phyloP scores from a whole-genome alignment of 2,329 filamentous ascomycete genomes.

The Colletotrichum orbiculare region DNA sequence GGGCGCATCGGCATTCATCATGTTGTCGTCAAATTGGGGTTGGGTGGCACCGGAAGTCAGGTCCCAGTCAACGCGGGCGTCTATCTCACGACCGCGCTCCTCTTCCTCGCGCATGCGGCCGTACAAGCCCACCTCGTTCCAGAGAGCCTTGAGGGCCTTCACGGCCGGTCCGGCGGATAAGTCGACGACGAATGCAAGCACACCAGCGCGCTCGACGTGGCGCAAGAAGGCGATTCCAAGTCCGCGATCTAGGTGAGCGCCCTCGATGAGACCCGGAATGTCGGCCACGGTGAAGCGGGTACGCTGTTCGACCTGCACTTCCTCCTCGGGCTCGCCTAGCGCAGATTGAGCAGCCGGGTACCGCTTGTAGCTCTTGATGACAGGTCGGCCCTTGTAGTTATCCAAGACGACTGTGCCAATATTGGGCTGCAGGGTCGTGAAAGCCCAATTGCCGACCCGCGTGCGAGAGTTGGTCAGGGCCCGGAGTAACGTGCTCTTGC shows the following conservation, averaged over 20 bases:
- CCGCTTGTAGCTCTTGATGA: conserved; percentile 52
- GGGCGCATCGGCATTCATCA: conserved; percentile 45
- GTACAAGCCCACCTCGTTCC: conserved; percentile 91
- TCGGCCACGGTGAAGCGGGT: conserved; percentile 94
- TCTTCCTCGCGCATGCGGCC: conserved; percentile 81
- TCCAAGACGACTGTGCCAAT: conserved; percentile 97
- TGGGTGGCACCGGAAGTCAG: conserved; percentile 58
- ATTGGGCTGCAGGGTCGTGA: conserved; percentile 94
- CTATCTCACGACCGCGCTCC: conserved; percentile 73
- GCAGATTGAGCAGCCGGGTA: conserved; percentile 42
- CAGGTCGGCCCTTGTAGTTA: conserved; percentile 81
- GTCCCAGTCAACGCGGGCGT: conserved; percentile 67
- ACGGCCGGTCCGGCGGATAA: conserved; percentile 84
- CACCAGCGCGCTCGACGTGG: conserved; percentile 92
- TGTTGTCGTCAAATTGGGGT: conserved; percentile 32
- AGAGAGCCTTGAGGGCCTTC: conserved; percentile 80
- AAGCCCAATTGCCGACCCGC: conserved; percentile 93
- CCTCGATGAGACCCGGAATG: conserved; percentile 92
- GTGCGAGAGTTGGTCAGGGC: conserved; percentile 90
- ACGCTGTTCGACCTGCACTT: conserved; percentile 64
- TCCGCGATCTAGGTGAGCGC: conserved; percentile 90
- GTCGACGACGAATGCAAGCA: conserved; percentile 94
- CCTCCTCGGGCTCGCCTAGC: conserved; percentile 51
- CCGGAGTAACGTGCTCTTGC: conserved; percentile 91
- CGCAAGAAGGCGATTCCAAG: conserved; percentile 92